Evolutionary conservation across 176 grass and related monocot genomes (phyloP), one percentile per base, ranked within the genome.

Genomic region (Rhipidocladum racemiflorum): DNA sequence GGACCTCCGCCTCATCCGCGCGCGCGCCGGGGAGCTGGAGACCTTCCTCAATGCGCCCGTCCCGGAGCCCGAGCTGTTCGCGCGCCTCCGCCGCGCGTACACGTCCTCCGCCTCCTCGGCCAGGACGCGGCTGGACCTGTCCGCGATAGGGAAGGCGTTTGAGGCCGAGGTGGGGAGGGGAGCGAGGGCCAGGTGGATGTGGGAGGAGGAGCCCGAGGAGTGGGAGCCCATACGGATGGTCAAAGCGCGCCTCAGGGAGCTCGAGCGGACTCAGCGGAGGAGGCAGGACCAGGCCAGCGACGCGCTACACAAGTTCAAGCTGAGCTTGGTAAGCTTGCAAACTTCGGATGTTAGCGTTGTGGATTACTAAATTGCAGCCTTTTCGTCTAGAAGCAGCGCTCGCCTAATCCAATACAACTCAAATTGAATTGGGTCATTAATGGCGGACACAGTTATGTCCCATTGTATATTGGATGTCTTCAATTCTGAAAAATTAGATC

Each of bases 171-270:
- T 61, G 23, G 89, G 86, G 74, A 65, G 63, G 75, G 79, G 21
- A 38, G 61, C 55, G 61, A 35, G 29, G 18, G 5, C 29, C 7
- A 76, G 65, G 45, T 84, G 78, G 83, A 70, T 39, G 32, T 55
- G 49, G 70, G 63, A 74, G 85, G 83, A 88, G 70, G 86, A 68
- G 68, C 66, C 72, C 16, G 90, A 84, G 72, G 90, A 90, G 70
- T 99, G 96, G 96, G 91, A 95, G 86, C 92, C 92, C 35, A 75
- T 99, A 30, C 76, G 90, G 44, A 86, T 82, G 29, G 81, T 99
- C 55, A 99, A 88, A 89, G 87, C 72, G 0, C 66, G 89, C 3
- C 82, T 99, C 66, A 88, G 77, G 79, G 92, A 95, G 65, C 83
- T 99, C 55, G 92, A 99, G 85, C 77, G 75, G 30, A 30, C 30